These are phyloP conservation scores for Alternaria solani DNA, from an alignment of 2,329 filamentous ascomycete species.

Conservation along the genomic window DNA sequence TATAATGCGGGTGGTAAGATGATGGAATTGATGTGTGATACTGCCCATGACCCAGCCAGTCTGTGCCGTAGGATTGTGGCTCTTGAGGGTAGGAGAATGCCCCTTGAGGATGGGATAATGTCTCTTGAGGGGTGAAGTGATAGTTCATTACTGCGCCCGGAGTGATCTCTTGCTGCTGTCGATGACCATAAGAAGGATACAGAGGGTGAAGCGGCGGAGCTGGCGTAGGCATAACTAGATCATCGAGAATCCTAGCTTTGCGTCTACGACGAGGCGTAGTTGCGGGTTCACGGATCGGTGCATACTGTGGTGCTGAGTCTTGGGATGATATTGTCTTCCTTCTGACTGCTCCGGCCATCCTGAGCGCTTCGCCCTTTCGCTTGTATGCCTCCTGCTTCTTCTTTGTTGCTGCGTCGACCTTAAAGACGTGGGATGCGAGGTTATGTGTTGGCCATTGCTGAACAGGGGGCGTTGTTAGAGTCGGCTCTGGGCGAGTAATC, in stretches of 20 bases:
- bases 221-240: not conserved
- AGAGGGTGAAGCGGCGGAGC: not conserved
- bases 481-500: not conserved
- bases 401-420: not conserved
- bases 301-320: not conserved
- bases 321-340: not conserved
- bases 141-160: not conserved
- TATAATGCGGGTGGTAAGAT: not conserved
- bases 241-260: not conserved
- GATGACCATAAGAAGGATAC: not conserved
- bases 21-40: not conserved
- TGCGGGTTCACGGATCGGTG: not conserved
- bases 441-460: slow-evolving; percentile 28
- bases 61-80: not conserved
- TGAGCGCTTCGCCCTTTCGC: not conserved
- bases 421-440: slow-evolving; percentile 6
- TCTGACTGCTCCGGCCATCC: slow-evolving; percentile 1
- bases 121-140: not conserved
- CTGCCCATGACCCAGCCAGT: not conserved
- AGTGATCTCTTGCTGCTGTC: not conserved
- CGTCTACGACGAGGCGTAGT: slow-evolving; percentile 1
- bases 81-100: not conserved
- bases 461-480: slow-evolving; percentile 6
- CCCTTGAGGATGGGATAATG: not conserved
- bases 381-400: slow-evolving; percentile 14